Evolutionary conservation across 306 rosid genomes (phyloP).

Genomic region (Comarum palustre): DNA sequence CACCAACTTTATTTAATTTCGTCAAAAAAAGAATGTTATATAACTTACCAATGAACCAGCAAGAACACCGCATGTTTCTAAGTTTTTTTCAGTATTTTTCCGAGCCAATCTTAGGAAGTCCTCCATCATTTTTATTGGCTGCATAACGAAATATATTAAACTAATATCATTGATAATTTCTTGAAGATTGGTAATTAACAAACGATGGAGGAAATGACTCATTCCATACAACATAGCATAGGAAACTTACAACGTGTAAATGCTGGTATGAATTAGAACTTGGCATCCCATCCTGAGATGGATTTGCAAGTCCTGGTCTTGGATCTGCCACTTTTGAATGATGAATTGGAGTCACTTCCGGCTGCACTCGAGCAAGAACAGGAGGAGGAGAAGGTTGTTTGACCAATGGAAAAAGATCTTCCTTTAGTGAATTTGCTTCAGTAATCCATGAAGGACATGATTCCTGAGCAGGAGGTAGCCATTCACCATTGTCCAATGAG

Average conservation of each 20-base stretch:
- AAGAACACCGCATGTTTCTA: conserved; percentile 95
- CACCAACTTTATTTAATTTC: conserved; percentile 23
- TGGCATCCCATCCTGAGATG: conserved; percentile 52
- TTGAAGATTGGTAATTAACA: conserved; percentile 16
- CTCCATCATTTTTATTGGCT: conserved; percentile 94
- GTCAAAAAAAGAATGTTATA: background rate
- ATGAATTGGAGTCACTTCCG: conserved; percentile 54
- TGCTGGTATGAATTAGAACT: conserved; percentile 63
- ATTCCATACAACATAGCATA: background rate
- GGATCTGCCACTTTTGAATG: conserved; percentile 98
- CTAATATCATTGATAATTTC: conserved; percentile 23
- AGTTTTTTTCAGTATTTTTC: conserved; percentile 70
- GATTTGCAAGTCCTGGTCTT: conserved; percentile 80
- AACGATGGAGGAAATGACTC: background rate
- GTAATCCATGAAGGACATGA: conserved; percentile 43
- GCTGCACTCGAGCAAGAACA: conserved; percentile 80
- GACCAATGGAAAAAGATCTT: conserved; percentile 56
- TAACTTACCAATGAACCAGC: conserved; percentile 88
- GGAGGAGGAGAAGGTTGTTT: conserved; percentile 90
- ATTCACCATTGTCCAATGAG: conserved; percentile 80
- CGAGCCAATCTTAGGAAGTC: conserved; percentile 87
- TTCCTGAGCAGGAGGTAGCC: conserved; percentile 54
- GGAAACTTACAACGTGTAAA: conserved; percentile 70
- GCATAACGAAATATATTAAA: conserved; percentile 29
- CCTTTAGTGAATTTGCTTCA: conserved; percentile 55